These are phyloP conservation scores for Phytopythium aichiense DNA, from an alignment of 352 stramenopile genomes.

Conservation along the genomic window DNA sequence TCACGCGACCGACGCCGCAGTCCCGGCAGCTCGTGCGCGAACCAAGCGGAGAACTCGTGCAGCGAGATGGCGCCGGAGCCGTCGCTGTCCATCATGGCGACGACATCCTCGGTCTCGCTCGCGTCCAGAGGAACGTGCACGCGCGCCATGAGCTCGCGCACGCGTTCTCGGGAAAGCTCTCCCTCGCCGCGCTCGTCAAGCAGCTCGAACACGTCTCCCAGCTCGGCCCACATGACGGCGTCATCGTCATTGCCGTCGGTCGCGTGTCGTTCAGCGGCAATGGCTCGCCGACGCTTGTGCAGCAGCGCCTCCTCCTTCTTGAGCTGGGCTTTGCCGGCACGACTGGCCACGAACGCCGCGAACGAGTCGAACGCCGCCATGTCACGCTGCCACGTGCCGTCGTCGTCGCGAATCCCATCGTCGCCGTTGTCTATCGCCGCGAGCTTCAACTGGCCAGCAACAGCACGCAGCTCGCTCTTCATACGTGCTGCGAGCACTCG, in stretches of 20 bases:
- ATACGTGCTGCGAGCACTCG: conserved; percentile 10
- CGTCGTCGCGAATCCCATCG: neutral
- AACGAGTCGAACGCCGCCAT: conserved; percentile 65
- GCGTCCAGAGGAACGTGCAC: conserved; percentile 53
- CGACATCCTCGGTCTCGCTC: conserved; percentile 56
- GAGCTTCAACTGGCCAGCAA: conserved; percentile 22
- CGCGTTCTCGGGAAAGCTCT: conserved; percentile 45
- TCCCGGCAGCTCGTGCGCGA: conserved; percentile 49
- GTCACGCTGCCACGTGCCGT: conserved; percentile 29
- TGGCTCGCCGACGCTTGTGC: conserved; percentile 16
- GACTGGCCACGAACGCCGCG: conserved; percentile 43
- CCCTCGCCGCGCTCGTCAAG: conserved; percentile 45
- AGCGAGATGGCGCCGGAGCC: conserved; percentile 61
- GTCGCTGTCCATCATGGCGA: conserved; percentile 83
- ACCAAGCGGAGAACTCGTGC: conserved; percentile 63
- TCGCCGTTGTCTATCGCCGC: neutral
- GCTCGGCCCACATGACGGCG: conserved; percentile 18
- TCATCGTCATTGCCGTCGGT: neutral
- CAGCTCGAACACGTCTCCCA: conserved; percentile 67
- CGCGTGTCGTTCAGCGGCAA: neutral
- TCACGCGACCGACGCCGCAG: conserved; percentile 46
- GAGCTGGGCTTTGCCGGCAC: conserved; percentile 43
- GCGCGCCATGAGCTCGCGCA: conserved; percentile 40
- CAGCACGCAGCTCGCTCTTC: conserved; percentile 38
- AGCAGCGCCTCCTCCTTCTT: conserved; percentile 47